phyloP scores from a whole-genome alignment of 768 basidiomycete genomes.

The Cystobasidium onofrii region DNA sequence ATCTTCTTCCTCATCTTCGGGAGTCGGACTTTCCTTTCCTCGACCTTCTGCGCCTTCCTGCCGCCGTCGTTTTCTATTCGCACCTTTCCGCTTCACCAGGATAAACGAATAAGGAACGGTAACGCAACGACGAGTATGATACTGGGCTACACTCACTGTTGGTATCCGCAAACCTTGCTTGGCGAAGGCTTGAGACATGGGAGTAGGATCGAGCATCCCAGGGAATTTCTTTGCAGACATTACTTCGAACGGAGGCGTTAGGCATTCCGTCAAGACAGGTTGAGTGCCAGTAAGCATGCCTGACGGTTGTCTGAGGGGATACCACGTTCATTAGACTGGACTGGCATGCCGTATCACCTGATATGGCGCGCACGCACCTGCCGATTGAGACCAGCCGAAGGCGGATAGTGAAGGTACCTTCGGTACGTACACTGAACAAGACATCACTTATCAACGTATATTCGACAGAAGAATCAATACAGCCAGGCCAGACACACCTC shows the following conservation, averaged over 20 bases:
- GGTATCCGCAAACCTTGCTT: constrained; percentile 38
- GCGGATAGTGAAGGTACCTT: constrained; percentile 79
- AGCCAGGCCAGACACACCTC: neutral
- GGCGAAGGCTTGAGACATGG: constrained; percentile 33
- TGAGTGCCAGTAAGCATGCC: constrained; percentile 49
- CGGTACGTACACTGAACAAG: constrained; percentile 67
- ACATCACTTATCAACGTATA: neutral
- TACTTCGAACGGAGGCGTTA: constrained; percentile 74
- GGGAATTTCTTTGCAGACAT: constrained; percentile 75
- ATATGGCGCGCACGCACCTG: constrained; percentile 60
- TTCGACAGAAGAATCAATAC: neutral
- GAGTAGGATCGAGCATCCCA: constrained; percentile 33
- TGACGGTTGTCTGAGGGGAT: neutral
- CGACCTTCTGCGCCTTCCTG: neutral
- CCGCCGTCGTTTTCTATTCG: constrained; percentile 18
- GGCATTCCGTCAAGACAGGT: constrained; percentile 72
- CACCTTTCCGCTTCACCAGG: constrained; percentile 8
- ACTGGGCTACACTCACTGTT: neutral
- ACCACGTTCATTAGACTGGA: neutral
- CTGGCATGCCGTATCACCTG: neutral
- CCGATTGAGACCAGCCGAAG: constrained; percentile 83
- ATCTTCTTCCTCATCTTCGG: neutral
- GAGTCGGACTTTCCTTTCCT: neutral
- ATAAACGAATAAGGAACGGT: neutral
- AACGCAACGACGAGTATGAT: neutral